Base-by-base conservation (phyloP, 305 asterid species). In the Euphrasia arctica region DNA sequence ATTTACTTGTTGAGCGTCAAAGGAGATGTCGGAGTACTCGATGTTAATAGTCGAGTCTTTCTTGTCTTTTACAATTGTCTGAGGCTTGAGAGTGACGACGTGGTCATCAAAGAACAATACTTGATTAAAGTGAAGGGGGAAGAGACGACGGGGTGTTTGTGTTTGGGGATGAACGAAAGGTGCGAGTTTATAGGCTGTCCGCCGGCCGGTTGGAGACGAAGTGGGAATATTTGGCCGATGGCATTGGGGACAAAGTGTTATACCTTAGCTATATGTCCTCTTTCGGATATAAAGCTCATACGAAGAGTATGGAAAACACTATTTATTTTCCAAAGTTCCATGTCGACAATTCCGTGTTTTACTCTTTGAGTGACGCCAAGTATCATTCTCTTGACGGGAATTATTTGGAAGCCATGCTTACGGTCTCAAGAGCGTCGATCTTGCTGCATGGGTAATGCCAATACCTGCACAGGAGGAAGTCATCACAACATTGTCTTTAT, bases 261-360 rank as follows among this genome's bases (percentile, higher is more conserved):
- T 71, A 14, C 25, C 12, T 71, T 18, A 71, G 71, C 12, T 41
- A 3, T 1, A 0, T 8, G 22, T 18, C 22, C 22, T 18, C 22
- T 18, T 18, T 18, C 22, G 22, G 22, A 18, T 18, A 18, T 18
- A 5, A 61, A 31, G 34, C 34, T 4, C 34, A 54, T 1, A 63
- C 67, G 11, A 32, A 60, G 0, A 34, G 60, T 13, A 72, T 72
- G 71, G 67, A 42, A 3, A 72, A 72, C 47, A 72, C 27, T 27
- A 60, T 72, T 29, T 66, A 57, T 47, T 72, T 72, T 5, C 60
- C 72, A 15, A 54, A 7, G 29, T 54, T 54, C 10, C 58, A 42
- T 32, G 43, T 41, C 2, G 27, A 54, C n/a, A 3, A 8, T 55
- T 47, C 14, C 14, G 12, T 45, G 4, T 66, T 28, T 7, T 66